Evolutionary conservation across 768 basidiomycete genomes (phyloP).

Genomic region (Termitomyces sp.): DNA sequence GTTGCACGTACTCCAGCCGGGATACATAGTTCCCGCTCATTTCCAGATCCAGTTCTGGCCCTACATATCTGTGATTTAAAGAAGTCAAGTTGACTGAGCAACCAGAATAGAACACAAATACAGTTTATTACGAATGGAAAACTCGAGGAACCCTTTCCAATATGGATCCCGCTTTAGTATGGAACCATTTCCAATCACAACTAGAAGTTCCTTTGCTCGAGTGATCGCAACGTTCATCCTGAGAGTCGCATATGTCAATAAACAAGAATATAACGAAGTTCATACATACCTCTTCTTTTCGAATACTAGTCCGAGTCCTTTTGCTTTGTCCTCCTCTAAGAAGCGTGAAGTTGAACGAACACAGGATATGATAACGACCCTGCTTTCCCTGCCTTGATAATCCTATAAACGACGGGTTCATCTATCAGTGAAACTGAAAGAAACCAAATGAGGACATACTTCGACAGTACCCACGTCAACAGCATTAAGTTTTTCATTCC

Average conservation of each 20-base stretch:
- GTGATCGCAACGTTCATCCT: conserved; percentile 59
- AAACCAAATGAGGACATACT: conserved; percentile 22
- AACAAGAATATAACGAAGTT: conserved; percentile 1
- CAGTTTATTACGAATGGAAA: conserved; percentile 46
- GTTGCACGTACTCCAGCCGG: conserved; percentile 39
- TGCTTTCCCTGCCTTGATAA: conserved; percentile 50
- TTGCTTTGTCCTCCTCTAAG: conserved; percentile 45
- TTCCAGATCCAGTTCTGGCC: conserved; percentile 41
- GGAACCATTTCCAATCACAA: conserved; percentile 45
- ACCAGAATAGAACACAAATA: conserved; percentile 21
- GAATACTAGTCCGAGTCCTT: conserved; percentile 44
- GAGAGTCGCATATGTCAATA: not conserved
- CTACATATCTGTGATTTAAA: conserved; percentile 37
- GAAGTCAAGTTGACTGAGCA: not conserved
- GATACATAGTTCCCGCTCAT: conserved; percentile 50
- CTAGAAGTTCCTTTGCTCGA: conserved; percentile 51
- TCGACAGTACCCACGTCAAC: conserved; percentile 56
- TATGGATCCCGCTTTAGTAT: conserved; percentile 46
- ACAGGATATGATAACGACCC: conserved; percentile 51
- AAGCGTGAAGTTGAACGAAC: conserved; percentile 46
- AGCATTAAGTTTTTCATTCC: conserved; percentile 37
- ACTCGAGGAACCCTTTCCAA: conserved; percentile 51
- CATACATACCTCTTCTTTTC: conserved; percentile 43
- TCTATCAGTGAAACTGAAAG: not conserved
- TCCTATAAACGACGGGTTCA: conserved; percentile 29